Evolutionary conservation across 129 eudicot genomes (phyloP).

Genomic region (Centella asiatica): DNA sequence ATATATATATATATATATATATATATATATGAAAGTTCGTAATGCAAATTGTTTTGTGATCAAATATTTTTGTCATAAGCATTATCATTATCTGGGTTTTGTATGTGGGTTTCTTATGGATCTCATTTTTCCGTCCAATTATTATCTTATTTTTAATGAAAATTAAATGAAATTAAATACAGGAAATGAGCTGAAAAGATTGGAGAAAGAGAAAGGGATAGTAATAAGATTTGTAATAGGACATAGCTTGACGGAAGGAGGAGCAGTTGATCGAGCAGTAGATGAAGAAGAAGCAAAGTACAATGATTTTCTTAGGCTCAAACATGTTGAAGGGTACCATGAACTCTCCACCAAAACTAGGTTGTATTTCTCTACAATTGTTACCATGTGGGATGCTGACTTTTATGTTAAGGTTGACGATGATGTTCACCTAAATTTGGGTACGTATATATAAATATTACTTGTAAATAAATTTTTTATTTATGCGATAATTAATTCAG

Average conservation of each 20-base stretch:
- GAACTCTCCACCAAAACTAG: conserved; percentile 66
- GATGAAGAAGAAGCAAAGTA: conserved; percentile 49
- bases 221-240: conserved; percentile 70
- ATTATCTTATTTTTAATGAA: no score
- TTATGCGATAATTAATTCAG: no score
- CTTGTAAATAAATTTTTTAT: no score
- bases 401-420: conserved; percentile 75
- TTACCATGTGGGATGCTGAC: conserved; percentile 66
- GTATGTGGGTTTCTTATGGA: no score
- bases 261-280: conserved; percentile 54
- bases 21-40: no score
- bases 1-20: no score
- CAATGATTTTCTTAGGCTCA: conserved; percentile 49
- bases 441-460: conserved; percentile 14
- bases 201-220: conserved; percentile 71
- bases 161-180: no score
- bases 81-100: no score
- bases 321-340: conserved; percentile 71
- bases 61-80: no score
- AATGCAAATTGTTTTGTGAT: no score
- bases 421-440: conserved; percentile 66
- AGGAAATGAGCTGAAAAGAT: conserved; percentile 26
- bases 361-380: conserved; percentile 50
- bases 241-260: conserved; percentile 55
- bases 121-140: no score